phyloP scores from a whole-genome alignment of 2,329 filamentous ascomycete genomes.

The Tolypocladium ovalisporum region DNA sequence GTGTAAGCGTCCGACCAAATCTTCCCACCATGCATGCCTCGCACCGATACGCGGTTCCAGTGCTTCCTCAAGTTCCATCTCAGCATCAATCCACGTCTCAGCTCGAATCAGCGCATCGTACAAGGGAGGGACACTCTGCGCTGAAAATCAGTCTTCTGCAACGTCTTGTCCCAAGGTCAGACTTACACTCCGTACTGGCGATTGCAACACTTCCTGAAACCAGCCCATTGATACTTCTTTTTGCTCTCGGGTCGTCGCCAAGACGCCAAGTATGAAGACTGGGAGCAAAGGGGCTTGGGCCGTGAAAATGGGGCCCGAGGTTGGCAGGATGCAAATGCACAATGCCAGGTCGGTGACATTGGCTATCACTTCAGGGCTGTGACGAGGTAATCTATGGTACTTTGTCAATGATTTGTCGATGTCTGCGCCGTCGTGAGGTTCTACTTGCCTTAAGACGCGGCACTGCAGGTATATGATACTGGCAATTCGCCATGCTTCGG shows the following conservation, averaged over 20 bases:
- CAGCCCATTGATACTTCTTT: slow-evolving; percentile 17
- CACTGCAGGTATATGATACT: slow-evolving; percentile 28
- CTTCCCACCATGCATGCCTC: slow-evolving; percentile 28
- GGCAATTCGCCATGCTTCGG: slow-evolving; percentile 29
- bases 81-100: slow-evolving; percentile 21
- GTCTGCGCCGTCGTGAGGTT: background rate
- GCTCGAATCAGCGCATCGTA: slow-evolving; percentile 20
- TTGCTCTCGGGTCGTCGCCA: slow-evolving; percentile 18
- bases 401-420: background rate
- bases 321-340: slow-evolving; percentile 29
- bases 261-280: slow-evolving; percentile 26
- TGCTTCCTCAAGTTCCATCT: slow-evolving; percentile 11
- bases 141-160: background rate
- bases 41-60: slow-evolving; percentile 10
- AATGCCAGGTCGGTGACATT: slow-evolving; percentile 21
- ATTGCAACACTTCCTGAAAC: slow-evolving; percentile 24
- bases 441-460: slow-evolving; percentile 23
- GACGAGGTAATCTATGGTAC: slow-evolving; percentile 21
- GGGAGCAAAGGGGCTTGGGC: slow-evolving; percentile 30
- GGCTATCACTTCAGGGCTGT: slow-evolving; percentile 21
- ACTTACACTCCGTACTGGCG: slow-evolving; percentile 28
- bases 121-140: slow-evolving; percentile 28
- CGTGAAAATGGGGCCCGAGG: slow-evolving; percentile 27
- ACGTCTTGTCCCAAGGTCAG: slow-evolving; percentile 3
- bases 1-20: slow-evolving; percentile 60